These are phyloP conservation scores for Cytospora chrysosperma DNA, from an alignment of 2,329 filamentous ascomycete species.

Conservation along the genomic window DNA sequence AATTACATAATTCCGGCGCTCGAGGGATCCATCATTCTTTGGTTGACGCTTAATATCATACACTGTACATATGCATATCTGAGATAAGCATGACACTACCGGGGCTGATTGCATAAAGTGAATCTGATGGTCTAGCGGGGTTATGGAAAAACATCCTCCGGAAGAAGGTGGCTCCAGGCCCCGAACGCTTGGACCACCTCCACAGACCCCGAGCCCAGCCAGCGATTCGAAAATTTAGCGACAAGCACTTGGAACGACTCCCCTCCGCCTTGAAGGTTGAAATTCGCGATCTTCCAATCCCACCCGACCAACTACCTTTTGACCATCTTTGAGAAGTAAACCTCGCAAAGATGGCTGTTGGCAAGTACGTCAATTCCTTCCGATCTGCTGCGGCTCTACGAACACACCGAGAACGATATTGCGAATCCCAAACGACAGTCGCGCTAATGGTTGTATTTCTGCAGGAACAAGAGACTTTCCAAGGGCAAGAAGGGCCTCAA, in stretches of 20 bases:
- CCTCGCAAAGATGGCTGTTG: conserved; percentile 60
- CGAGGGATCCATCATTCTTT: neutral
- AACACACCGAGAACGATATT: neutral
- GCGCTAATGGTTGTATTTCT: conserved; percentile 29
- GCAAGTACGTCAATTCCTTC: conserved; percentile 49
- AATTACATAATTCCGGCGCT: neutral
- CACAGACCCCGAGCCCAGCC: conserved; percentile 12
- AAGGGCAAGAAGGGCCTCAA: conserved; percentile 99
- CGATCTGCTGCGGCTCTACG: conserved; percentile 24
- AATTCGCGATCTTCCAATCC: conserved; percentile 29
- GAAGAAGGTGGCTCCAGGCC: conserved; percentile 18
- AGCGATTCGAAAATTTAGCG: conserved; percentile 13
- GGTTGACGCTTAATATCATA: neutral
- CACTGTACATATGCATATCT: neutral
- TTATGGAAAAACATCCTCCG: neutral
- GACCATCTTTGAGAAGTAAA: conserved; percentile 44
- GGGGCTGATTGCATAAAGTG: accelerated
- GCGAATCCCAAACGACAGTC: conserved; percentile 5
- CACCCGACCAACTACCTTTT: conserved; percentile 38
- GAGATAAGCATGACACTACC: neutral
- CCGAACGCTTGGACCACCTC: conserved; percentile 12
- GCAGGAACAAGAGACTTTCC: conserved; percentile 99
- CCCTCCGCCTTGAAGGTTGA: conserved; percentile 26
- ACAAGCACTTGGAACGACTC: conserved; percentile 5
- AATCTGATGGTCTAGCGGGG: neutral